Base-by-base conservation (phyloP, 2,329 filamentous ascomycete species). In the Fusarium sp. region DNA sequence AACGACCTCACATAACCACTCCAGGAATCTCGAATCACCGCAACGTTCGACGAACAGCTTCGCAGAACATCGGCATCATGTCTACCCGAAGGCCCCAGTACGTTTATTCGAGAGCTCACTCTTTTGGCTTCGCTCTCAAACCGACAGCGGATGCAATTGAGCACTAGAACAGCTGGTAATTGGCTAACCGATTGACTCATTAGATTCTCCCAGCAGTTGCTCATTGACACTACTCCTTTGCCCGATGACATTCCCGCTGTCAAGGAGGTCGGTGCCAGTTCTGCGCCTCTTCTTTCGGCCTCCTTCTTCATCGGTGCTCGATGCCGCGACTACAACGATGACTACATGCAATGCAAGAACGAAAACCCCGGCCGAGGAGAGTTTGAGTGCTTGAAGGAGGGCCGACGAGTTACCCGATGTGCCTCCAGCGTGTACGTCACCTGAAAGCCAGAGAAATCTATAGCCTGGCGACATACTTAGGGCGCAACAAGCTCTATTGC, bases 281-380 rank as follows among this genome's bases (percentile, higher is more conserved):
- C 95, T 59, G 96, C 94, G 39, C 96, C 96, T 56, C 87, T 99
- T 44, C 85, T 97, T 62, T 97, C 93, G 70, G 96, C 96, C 32
- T 90, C 93, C 52, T 99, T 92, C 87, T 99, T 98, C 81, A 99
- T 99, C 78, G 96, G 96, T 68, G 94, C 94, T 72, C 91, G 95
- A 78, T 99, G 96, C 90, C 91, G 88, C 79, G 85, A 92, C 66
- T 99, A 94, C 87, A 98, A 98, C 82, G 96, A 99, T 85, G 96
- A 99, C 83, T 99, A 92, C 84, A 99, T 99, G 95, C 92, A 97
- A 85, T 99, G 96, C 91, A 99, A 99, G 90, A 92, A 88, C 73
- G 94, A 97, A 83, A 90, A 93, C 75, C 91, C 92, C 67, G 96
- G 96, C 75, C 89, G 88, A 81, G 96, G 94, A 79, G 96, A 99